Base-by-base conservation (phyloP, 2,329 filamentous ascomycete genomes). In the Pseudonectria buxi region DNA sequence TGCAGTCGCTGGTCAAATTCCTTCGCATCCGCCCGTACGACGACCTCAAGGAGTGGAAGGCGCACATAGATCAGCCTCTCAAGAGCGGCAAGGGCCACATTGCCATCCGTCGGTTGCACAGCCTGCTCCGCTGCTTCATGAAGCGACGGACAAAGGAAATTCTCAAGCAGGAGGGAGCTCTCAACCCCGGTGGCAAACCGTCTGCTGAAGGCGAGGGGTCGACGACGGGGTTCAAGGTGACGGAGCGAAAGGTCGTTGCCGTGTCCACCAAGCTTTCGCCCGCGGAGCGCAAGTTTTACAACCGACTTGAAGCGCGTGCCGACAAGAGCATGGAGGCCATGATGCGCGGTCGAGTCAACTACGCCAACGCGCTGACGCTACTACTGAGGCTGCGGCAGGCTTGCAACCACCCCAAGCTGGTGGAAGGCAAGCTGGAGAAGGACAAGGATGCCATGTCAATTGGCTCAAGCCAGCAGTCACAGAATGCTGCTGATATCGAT, bases 91-190 rank as follows among this genome's bases (percentile, higher is more conserved):
- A 84, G 41, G 92, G 90, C 10, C 85, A 89, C 35, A 74, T 96
- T 39, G 90, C 92, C 12, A 94, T 98, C 57, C 76, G 81, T 33
- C 78, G 92, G 29, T 68, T 98, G 24, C 88, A 95, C 48, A 79
- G 83, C 37, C 79, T 94, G 42, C 68, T 98, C 4, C 83, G 85
- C 36, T 90, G 88, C 36, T 95, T 95, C 65, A 98, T 98, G 92
- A 95, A 96, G 67, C 81, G 92, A n/a, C 80, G 92, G 28, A 96
- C 89, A 7, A 98, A 98, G 62, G 88, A 95, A 14, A 86, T 98
- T n/a, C 67, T 98, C 41, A 95, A 92, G 62, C 74, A 87, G 49
- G 86, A 86, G 10, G 86, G 86, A 10, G 86, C 86, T 1, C 67
- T 94, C 13, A 84, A 85, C 41, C 81, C 84, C 16, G 85, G 85